Conservation (phyloP, 768 basidiomycete species). For the Rhodotorula babjevae region DNA sequence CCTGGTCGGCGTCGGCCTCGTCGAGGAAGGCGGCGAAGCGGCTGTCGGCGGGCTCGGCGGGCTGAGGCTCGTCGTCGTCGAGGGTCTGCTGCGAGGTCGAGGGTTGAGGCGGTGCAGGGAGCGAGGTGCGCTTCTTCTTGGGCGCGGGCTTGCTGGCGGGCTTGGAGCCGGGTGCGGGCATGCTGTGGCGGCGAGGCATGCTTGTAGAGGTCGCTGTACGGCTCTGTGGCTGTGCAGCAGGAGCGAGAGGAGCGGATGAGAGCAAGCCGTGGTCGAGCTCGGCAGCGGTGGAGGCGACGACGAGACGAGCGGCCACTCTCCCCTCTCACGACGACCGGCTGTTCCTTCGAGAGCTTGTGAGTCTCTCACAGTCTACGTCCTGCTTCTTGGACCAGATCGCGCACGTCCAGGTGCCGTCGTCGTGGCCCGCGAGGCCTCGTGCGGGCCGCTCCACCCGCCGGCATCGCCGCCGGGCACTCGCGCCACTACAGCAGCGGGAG, state of each 20-base stretch:
- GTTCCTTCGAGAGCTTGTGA: neutral
- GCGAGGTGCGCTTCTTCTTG: neutral
- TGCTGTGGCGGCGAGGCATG: neutral
- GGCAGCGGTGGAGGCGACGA: neutral
- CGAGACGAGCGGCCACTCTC: neutral
- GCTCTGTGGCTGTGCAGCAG: too few relatives aligned
- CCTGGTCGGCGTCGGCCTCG: slow-evolving; percentile 44
- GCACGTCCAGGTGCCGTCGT: neutral
- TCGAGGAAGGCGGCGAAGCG: slow-evolving; percentile 45
- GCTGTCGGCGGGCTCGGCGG: neutral
- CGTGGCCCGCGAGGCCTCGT: too few relatives aligned
- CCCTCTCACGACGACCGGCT: neutral
- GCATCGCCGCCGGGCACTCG: too few relatives aligned
- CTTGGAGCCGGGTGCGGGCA: neutral
- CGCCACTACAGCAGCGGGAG: neutral
- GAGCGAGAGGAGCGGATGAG: neutral
- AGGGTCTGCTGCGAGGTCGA: slow-evolving; percentile 7
- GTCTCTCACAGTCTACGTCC: neutral
- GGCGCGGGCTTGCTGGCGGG: neutral
- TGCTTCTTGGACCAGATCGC: too few relatives aligned
- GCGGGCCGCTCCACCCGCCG: neutral
- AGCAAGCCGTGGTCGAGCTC: neutral
- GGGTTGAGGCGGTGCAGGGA: neutral
- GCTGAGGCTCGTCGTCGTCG: neutral
- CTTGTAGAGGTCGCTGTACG: too few relatives aligned